Evolutionary conservation across 345 rosid species (phyloP), one percentile per base, ranked within the genome.

Genomic region (Carallia brachiata): DNA sequence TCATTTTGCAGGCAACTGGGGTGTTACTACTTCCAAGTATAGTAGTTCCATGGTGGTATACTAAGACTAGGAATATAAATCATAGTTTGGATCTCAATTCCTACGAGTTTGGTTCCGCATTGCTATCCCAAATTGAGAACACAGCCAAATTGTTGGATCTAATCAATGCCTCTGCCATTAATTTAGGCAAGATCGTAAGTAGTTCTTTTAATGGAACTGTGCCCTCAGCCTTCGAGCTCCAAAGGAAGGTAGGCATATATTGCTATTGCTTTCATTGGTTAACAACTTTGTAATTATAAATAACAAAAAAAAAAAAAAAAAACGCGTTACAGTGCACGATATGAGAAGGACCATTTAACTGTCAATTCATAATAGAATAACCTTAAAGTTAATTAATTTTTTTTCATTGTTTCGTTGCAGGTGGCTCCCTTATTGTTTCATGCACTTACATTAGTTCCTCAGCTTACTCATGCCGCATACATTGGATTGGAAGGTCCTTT

Each of bases 341-440:
- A 23, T 23, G 23, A 23, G 23, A 23, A 23, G 23, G 23, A 23
- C 23, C 23, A 23, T 23, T 23, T 23, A 23, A 23, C 23, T 23
- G 23, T 23, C 23, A 23, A 23, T 23, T 23, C 23, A 23, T 23
- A 23, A 23, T 8, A 39, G 47, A 9, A 39, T 7, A 7, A 44
- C 2, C 0, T 18, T 31, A 18, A 37, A 15, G 10, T 6, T 28
- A 5, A 28, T 27, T 58, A n/a, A 36, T 36, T 27, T 34, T 59
- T 17, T 5, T 57, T 27, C 17, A 5, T 7, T 15, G 12, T 36
- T 44, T 34, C 7, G 15, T 5, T 55, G 59, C 79, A 87, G 90
- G 79, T 85, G 44, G 84, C 80, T 37, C 85, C 88, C 0, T 10
- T 56, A 3, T n/a, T 85, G 67, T 85, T 79, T 65, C 79, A 79